Evolutionary conservation across 108 stramenopile genomes (phyloP), one percentile per base, ranked within the genome.

Genomic region (Aurantiochytrium sp.): DNA sequence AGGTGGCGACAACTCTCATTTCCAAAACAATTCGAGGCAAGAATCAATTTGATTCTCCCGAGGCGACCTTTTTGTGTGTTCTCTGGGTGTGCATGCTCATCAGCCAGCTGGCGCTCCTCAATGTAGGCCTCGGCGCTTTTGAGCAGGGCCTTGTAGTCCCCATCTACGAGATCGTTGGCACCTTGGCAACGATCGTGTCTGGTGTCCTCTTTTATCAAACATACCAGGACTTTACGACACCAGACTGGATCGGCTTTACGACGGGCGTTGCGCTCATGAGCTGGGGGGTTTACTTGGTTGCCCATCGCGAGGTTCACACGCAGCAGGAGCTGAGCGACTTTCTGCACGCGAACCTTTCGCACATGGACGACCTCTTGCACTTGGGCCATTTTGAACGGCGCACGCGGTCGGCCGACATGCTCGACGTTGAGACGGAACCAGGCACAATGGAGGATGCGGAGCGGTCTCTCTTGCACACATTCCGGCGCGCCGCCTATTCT

Each of bases 121-220:
- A 83, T 53, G 76, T 83, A 6, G 76, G 49, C 23, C 51, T 83
- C 25, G 76, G 76, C 25, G 45, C 76, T 16, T 83, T 83, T 83
- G 76, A 83, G 76, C 76, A 83, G 4, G 76, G 76, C 76, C 25
- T 83, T 43, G 76, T 83, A 16, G 51, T 83, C 5, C 76, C 76
- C n/a, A 83, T 83, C 51, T 83, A 83, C 51, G 76, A 83, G 76
- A 83, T 83, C 28, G 76, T 83, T 23, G 76, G 76, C 18, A 83
- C 76, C 12, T 16, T 83, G 18, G 76, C 76, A 1, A 53, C 76
- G 12, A 83, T 83, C 51, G 28, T 83, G 6, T 83, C 76, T 10
- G 76, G 76, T 18, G 51, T 83, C 10, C 76, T 83, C 5, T 83
- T 83, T 45, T 83, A 83, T 23, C 76, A 53, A 16, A 83, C 76